A percentile compares a stretch with the other conserved stretches of the same genome.
Conservation (phyloP, 768 basidiomycete species). For the Daedaleopsis sinensis region DNA sequence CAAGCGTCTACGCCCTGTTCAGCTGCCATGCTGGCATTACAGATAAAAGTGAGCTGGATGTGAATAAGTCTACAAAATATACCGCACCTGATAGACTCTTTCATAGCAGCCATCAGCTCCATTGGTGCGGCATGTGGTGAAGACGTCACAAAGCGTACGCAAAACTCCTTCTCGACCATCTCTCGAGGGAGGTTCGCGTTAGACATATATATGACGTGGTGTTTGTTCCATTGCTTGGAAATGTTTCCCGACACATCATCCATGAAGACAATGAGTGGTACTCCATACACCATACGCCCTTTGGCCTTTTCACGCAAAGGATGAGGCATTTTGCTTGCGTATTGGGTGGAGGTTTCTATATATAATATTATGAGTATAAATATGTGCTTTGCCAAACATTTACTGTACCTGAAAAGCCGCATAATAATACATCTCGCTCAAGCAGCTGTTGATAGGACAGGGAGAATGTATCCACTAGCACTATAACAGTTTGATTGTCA, state of each 20-base stretch:
- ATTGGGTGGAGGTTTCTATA: not conserved
- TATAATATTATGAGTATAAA: not conserved
- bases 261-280: slow-evolving; percentile 5
- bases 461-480: too few species aligned
- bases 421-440: too few species aligned
- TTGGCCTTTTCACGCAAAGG: not conserved
- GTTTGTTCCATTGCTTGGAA: slow-evolving; percentile 7
- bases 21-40: too few species aligned
- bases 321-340: not conserved
- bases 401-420: too few species aligned
- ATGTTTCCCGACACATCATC: slow-evolving; percentile 9
- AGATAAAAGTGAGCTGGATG: not conserved
- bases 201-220: slow-evolving; percentile 4
- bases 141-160: slow-evolving; percentile 1
- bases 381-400: not conserved
- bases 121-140: slow-evolving; percentile 1
- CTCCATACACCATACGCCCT: not conserved
- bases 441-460: too few species aligned
- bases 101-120: slow-evolving; percentile 3
- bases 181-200: not conserved
- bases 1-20: not conserved
- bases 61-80: not conserved
- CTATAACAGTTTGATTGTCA: too few species aligned
- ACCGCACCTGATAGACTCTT: not conserved
- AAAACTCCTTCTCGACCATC: not conserved